phyloP scores from a whole-genome alignment of 2,329 filamentous ascomycete species.

The Pseudocercospora ulei region DNA sequence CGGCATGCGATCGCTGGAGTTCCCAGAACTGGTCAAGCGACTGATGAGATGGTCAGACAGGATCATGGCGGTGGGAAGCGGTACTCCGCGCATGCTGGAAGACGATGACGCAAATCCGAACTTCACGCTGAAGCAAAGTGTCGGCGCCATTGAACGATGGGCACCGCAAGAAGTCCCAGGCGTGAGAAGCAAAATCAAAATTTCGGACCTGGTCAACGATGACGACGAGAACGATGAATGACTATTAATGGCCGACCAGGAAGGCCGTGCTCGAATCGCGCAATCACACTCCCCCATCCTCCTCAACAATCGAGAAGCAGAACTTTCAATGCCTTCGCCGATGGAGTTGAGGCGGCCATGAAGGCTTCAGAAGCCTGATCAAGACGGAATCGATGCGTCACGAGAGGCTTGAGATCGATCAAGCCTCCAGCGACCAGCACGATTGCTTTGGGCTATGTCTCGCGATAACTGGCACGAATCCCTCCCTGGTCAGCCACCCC shows the following conservation, averaged over 20 bases:
- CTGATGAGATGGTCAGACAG: conserved; percentile 32
- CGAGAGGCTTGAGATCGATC: conserved; percentile 36
- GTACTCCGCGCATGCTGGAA: conserved; percentile 28
- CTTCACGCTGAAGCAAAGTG: conserved; percentile 27
- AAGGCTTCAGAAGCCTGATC: conserved; percentile 36
- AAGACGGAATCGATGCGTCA: conserved; percentile 35
- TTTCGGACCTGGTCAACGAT: conserved; percentile 27
- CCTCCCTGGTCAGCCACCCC: conserved; percentile 3
- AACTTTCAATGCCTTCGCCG: conserved; percentile 34
- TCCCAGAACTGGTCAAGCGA: conserved; percentile 31
- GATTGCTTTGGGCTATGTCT: conserved; percentile 39
- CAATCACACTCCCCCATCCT: neutral
- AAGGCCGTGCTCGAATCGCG: conserved; percentile 4
- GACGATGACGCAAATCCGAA: conserved; percentile 26
- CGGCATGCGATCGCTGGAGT: conserved; percentile 28
- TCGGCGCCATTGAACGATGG: conserved; percentile 30
- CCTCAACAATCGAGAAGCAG: conserved; percentile 29
- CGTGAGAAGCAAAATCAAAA: conserved; percentile 28
- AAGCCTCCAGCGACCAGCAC: conserved; percentile 35
- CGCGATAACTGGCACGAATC: conserved; percentile 28
- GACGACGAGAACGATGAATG: conserved; percentile 18
- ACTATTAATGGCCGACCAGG: conserved; percentile 9
- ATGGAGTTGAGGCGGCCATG: conserved; percentile 33
- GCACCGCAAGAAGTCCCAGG: conserved; percentile 28
- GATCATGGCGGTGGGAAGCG: conserved; percentile 31